Base-by-base conservation (phyloP, 257 asterid genomes). In the Primulina huaijiensis region DNA sequence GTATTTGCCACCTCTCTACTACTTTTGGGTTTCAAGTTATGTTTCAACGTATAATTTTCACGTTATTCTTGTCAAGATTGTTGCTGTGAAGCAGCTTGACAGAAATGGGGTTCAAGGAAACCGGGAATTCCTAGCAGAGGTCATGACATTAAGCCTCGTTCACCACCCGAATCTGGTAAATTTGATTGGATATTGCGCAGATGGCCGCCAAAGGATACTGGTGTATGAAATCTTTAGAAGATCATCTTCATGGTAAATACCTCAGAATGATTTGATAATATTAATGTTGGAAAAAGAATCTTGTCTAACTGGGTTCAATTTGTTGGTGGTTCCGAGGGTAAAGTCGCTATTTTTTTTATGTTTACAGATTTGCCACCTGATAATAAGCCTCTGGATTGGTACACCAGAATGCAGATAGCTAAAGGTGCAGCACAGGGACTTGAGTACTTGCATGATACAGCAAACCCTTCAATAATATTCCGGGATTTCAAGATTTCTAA, bases 151-250 rank as follows among this genome's bases (percentile, higher is more conserved):
- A 67, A 92, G 96, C 84, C 80, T 82, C 50, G 87, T 84, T 74
- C 75, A 81, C 65, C 96, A 90, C 67, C 89, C 88, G 21, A 88
- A 86, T 78, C 90, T 92, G 1, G 97, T 92, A 67, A 84, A 76
- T 76, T 78, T 92, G 56, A 83, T 89, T 8, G 97, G 97, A 11
- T 88, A 92, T 61, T 92, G 98, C 57, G 92, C 95, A 12, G 96
- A 92, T 78, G 98, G 98, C 27, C 86, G 77, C 27, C 98, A 90
- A 71, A 86, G 97, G 74, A 88, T 92, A 34, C 69, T 92, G 52
- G 97, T 90, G 0, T 88, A 85, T 5, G 93, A 92, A 40, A 74
- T 84, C 97, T 40, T 82, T 92, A 67, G 90, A 84, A 76, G 83
- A 89, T 62, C 98, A 86, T 67, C 85, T 92, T 40, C 82, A 83